phyloP scores from a whole-genome alignment of 2,329 filamentous ascomycete species.

The Aspergillus proliferans region DNA sequence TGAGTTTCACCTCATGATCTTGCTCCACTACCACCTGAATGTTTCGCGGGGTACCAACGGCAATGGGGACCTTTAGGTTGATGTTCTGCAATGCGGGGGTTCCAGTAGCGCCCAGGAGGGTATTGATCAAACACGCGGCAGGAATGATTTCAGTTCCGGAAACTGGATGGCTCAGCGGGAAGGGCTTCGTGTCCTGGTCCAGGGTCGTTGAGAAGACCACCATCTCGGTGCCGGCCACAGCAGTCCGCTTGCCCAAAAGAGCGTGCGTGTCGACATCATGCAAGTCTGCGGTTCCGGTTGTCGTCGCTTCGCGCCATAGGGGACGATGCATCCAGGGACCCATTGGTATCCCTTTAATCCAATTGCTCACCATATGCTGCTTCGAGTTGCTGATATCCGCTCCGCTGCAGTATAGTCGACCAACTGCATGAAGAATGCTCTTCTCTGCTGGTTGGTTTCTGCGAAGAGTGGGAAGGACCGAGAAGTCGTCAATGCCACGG shows the following conservation, averaged over 20 bases:
- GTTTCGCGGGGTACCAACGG: slow-evolving; percentile 28
- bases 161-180: slow-evolving; percentile 37
- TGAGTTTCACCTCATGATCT: slow-evolving; percentile 23
- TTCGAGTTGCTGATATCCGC: slow-evolving; percentile 22
- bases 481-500: slow-evolving; percentile 24
- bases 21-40: slow-evolving; percentile 33
- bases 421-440: slow-evolving; percentile 22
- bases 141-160: slow-evolving; percentile 41
- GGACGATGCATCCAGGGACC: slow-evolving; percentile 17
- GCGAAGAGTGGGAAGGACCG: slow-evolving; percentile 26
- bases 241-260: slow-evolving; percentile 27
- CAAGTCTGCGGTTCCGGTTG: slow-evolving; percentile 6
- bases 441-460: slow-evolving; percentile 20
- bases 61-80: slow-evolving; percentile 27
- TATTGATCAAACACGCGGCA: slow-evolving; percentile 39
- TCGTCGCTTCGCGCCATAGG: slow-evolving; percentile 2
- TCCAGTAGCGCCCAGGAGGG: slow-evolving; percentile 31
- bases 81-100: slow-evolving; percentile 26
- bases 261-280: slow-evolving; percentile 33
- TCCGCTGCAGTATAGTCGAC: slow-evolving; percentile 26
- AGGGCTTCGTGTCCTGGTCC: slow-evolving; percentile 35
- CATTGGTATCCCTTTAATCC: slow-evolving; percentile 19
- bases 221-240: slow-evolving; percentile 22
- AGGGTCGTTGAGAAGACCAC: slow-evolving; percentile 32
- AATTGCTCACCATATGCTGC: slow-evolving; percentile 14